Conservation (phyloP, 495 filamentous ascomycete genomes). For the Thermochaetoides thermophila region DNA sequence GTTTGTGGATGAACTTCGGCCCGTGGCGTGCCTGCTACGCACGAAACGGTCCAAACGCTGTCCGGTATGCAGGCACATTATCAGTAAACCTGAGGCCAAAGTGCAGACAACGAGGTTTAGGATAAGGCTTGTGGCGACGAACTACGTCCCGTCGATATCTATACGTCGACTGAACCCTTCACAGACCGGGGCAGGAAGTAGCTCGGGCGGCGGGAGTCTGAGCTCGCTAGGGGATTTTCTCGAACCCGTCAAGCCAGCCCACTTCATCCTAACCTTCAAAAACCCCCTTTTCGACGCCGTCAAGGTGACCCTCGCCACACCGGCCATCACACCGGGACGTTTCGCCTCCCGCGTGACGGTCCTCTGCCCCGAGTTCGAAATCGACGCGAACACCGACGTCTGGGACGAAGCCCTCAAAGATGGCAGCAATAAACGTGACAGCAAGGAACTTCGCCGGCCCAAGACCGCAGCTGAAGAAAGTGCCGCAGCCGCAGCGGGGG, state of each 20-base stretch:
- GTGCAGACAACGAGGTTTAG: conserved; percentile 71
- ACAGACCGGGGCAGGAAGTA: conserved; percentile 4
- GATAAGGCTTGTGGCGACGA: conserved; percentile 76
- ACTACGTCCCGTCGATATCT: conserved; percentile 69
- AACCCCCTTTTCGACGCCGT: conserved; percentile 91
- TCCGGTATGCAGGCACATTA: conserved; percentile 81
- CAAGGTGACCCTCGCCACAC: conserved; percentile 74
- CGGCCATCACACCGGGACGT: conserved; percentile 61
- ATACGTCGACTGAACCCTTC: conserved; percentile 48
- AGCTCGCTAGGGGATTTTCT: conserved; percentile 31
- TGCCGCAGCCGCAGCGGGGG: too few relatives aligned
- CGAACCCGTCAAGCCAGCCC: conserved; percentile 51
- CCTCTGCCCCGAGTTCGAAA: conserved; percentile 84
- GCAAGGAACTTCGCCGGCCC: conserved; percentile 24
- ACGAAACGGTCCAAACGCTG: conserved; percentile 92
- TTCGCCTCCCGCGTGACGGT: conserved; percentile 74
- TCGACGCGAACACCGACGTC: conserved; percentile 87
- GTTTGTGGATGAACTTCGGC: conserved; percentile 56
- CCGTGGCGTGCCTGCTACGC: conserved; percentile 63
- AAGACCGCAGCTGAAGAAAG: too few relatives aligned
- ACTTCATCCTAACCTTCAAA: conserved; percentile 74
- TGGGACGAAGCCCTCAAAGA: conserved; percentile 80
- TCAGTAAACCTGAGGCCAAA: conserved; percentile 88
- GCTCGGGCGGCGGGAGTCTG: not conserved
- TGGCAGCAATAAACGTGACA: conserved; percentile 13